A percentile compares a stretch with the other conserved stretches of the same genome.
Evolutionary conservation across 2,329 filamentous ascomycete genomes (phyloP).

Genomic region (Colletotrichum nymphaeae): DNA sequence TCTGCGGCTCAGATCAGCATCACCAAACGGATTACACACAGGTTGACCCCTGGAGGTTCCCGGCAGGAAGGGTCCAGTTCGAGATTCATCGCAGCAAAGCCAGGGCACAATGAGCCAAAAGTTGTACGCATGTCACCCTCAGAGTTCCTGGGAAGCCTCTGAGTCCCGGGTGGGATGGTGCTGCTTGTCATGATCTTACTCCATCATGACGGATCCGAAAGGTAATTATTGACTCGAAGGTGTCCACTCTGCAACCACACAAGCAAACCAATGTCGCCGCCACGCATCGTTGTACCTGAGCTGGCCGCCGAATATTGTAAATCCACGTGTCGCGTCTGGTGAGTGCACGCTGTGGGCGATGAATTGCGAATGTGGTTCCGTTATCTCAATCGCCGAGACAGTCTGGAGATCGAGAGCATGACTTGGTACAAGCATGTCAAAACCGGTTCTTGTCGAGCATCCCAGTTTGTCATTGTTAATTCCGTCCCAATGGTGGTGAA

Average conservation of each 20-base stretch:
- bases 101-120: conserved; percentile 7
- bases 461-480: not conserved
- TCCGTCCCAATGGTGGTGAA: not conserved
- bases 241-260: not conserved
- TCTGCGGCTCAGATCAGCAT: conserved; percentile 1
- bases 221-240: conserved; percentile 1
- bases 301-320: not conserved
- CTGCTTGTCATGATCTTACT: not conserved
- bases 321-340: not conserved
- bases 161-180: not conserved
- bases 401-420: not conserved
- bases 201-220: conserved; percentile 26
- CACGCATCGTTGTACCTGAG: not conserved
- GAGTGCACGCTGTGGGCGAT: not conserved
- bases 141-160: not conserved
- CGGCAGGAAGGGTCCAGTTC: conserved; percentile 1
- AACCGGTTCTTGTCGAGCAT: not conserved
- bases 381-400: not conserved
- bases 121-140: not conserved
- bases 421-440: not conserved
- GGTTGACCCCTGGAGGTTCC: conserved; percentile 17
- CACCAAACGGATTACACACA: conserved; percentile 4
- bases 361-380: not conserved
- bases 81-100: not conserved
- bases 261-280: not conserved